Evolutionary conservation across 208 protist genomes (phyloP).

Genomic region (Wallacemonas rigidus): DNA sequence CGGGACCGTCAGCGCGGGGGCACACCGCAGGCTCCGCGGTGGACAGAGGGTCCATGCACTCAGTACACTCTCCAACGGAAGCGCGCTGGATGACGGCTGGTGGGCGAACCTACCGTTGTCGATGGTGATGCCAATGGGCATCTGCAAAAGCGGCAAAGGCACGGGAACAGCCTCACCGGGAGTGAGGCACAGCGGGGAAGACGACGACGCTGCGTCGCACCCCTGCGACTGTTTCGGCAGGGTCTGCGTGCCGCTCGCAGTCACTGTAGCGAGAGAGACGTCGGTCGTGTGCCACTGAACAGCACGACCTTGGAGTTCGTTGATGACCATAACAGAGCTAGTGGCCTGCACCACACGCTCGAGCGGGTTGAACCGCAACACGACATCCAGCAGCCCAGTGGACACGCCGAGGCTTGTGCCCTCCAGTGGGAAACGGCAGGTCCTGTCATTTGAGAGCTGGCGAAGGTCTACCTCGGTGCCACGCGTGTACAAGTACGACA

Average conservation of each 20-base stretch:
- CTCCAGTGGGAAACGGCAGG: slow-evolving; percentile 37
- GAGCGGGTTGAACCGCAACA: slow-evolving; percentile 42
- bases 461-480: slow-evolving; percentile 41
- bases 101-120: background rate
- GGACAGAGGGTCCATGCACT: background rate
- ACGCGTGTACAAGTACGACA: slow-evolving; percentile 10
- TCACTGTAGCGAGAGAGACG: background rate
- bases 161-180: slow-evolving; percentile 29
- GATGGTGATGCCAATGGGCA: slow-evolving; percentile 17
- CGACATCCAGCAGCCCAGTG: slow-evolving; percentile 36
- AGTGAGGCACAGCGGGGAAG: background rate
- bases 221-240: too few species aligned
- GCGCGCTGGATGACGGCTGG: background rate
- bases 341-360: slow-evolving; percentile 40
- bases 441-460: slow-evolving; percentile 28
- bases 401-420: slow-evolving; percentile 8
- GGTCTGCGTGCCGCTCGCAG: background rate
- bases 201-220: too few species aligned
- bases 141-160: slow-evolving; percentile 16
- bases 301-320: slow-evolving; percentile 25
- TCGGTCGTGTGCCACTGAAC: slow-evolving; percentile 20
- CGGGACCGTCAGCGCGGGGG: background rate
- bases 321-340: slow-evolving; percentile 36
- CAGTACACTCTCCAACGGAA: slow-evolving; percentile 7
- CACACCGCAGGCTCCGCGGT: background rate